Evolutionary conservation across 2,329 filamentous ascomycete genomes (phyloP), one percentile per base, ranked within the genome.

Genomic region (Stemphylium vesicarium): DNA sequence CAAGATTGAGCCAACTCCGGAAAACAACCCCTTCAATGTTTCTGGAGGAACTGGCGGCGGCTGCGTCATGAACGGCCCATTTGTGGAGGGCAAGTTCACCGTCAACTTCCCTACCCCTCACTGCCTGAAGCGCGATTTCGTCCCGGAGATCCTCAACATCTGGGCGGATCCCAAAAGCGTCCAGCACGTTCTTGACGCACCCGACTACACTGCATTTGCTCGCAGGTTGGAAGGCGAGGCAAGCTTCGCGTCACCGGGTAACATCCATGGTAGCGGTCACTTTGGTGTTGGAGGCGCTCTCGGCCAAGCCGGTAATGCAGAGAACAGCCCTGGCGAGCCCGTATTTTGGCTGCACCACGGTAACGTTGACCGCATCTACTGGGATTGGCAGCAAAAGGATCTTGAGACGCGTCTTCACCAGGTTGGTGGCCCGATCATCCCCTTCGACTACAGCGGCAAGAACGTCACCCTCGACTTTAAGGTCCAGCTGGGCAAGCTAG

Each of bases 271-370:
- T 0, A 68, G 64, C 40, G 74, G 72, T 0, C 75, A 77, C 48
- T 76, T 75, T 50, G 73, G 71, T 4, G 67, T 75, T 24, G 73
- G 72, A 4, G 75, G 73, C 10, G 69, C 64, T 4, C 41, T 73
- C 12, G 71, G 73, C 1, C 63, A 61, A 36, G 64, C 71, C 32
- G 72, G 72, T 6, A 66, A 75, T 59, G 65, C 71, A n/a, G 63
- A 64, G 15, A 70, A 71, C 16, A 71, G 69, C n/a, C 75, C 75
- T 12, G 73, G 67, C 9, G 59, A 62, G 8, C 78, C 71, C 16
- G 49, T 72, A 3, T 79, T 74, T 61, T 78, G 68, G 37, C 60
- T 78, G 22, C 76, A 78, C 52, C 72, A 78, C 52, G 63, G 65
- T 3, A 74, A 75, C 44, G 55, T 78, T 2, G 75, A 78, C 53